Evolutionary conservation across 371 early-diverging fungal species (phyloP).

Genomic region (Fennellomyces sp.): DNA sequence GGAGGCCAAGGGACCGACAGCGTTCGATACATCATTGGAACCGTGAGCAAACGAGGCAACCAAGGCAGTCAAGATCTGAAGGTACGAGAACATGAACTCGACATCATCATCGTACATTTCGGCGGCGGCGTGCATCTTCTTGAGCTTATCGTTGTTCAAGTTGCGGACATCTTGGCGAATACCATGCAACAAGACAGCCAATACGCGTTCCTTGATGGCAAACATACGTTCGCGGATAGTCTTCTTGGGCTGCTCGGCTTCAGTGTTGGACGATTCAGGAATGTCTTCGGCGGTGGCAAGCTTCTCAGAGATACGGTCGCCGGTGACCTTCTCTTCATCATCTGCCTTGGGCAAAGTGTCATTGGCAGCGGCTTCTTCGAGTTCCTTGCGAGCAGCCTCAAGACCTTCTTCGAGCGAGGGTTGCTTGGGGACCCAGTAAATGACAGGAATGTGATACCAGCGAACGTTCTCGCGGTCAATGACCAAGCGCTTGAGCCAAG

Average conservation of each 20-base stretch:
- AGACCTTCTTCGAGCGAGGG: constrained; percentile 25
- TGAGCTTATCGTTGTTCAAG: constrained; percentile 47
- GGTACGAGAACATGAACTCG: constrained; percentile 82
- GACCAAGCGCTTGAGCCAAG: constrained; percentile 67
- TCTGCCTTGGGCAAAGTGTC: background rate
- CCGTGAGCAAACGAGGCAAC: constrained; percentile 19
- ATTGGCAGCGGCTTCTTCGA: background rate
- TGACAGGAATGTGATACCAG: constrained; percentile 72
- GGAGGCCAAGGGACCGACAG: constrained; percentile 75
- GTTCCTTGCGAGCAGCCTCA: constrained; percentile 1
- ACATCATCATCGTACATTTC: constrained; percentile 77
- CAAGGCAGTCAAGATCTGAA: constrained; percentile 73
- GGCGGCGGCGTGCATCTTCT: constrained; percentile 61
- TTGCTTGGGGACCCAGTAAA: constrained; percentile 52
- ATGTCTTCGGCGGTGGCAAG: background rate
- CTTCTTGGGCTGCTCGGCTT: background rate
- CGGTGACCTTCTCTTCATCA: constrained; percentile 1
- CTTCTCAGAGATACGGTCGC: background rate
- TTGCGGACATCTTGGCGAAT: constrained; percentile 65
- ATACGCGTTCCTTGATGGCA: constrained; percentile 17
- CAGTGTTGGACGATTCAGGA: background rate
- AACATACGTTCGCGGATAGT: background rate
- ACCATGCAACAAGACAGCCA: constrained; percentile 36
- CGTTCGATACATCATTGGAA: constrained; percentile 76
- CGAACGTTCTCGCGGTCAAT: constrained; percentile 64